Evolutionary conservation across 176 grass and related monocot species (phyloP), one percentile per base, ranked within the genome.

Genomic region (Tillandsia leiboldiana): DNA sequence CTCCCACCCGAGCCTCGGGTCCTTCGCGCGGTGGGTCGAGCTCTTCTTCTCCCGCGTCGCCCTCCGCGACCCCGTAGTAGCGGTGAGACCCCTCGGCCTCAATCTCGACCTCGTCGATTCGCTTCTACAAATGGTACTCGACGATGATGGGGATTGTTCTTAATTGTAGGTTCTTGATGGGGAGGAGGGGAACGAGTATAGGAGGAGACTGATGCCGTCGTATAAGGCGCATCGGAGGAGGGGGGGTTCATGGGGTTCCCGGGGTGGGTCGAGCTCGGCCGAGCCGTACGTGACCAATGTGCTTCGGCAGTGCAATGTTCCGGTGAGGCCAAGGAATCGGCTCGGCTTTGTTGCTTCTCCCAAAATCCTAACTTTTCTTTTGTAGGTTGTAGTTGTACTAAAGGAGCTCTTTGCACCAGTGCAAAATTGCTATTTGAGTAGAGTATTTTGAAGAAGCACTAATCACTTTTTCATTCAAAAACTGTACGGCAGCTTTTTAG

Each of bases 41-140:
- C 89, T 90, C 64, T 97, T 92, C 77, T 92, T 92, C 76, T 49
- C 84, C 3, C 70, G 87, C 73, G 86, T 99, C 75, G 90, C 89
- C 84, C 79, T 80, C 74, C 82, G 78, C 3, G 73, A 87, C 68
- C 94, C 87, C 15, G 89, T 90, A 58, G 75, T 93, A 7, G 87
- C 89, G 47, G 89, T 87, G 86, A 84, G 87, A 3, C 61, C 69
- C 23, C 26, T 18, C 26, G 72, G 10, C 33, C 33, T 29, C 28
- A 2, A 29, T 29, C 28, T 29, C 3, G 2, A 29, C 28, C 28
- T 42, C 33, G 33, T 42, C 33, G 4, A 42, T 42, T 42, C 1
- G 12, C 5, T 15, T n/a, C 7, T 17, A n/a, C 54, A 15, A 18
- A 14, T 26, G 47, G 8, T 47, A 14, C 13, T 56, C 73, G 1